phyloP scores from a whole-genome alignment of 2,329 filamentous ascomycete genomes.

The Aspergillus sclerotialis region DNA sequence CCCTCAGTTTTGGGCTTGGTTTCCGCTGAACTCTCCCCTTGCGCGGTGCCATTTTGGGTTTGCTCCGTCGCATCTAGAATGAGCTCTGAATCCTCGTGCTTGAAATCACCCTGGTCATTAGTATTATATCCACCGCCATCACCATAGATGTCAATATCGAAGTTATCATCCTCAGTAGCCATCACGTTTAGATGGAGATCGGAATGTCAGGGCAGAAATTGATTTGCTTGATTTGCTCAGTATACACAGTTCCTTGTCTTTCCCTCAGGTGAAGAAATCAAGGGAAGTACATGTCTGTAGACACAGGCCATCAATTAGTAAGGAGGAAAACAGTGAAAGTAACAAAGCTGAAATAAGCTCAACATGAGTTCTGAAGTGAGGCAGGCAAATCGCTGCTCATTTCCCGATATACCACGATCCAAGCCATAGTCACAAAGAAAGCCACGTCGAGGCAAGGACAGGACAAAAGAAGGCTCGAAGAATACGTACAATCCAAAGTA shows the following conservation, averaged over 20 bases:
- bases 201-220: conserved; percentile 22
- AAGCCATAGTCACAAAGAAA: conserved; percentile 6
- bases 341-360: conserved; percentile 3
- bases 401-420: background rate
- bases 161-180: conserved; percentile 59
- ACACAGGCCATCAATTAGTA: conserved; percentile 33
- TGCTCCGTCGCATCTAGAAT: conserved; percentile 31
- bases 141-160: conserved; percentile 65
- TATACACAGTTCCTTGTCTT: conserved; percentile 32
- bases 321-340: conserved; percentile 12
- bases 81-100: conserved; percentile 34
- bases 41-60: conserved; percentile 17
- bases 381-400: conserved; percentile 1
- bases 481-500: conserved; percentile 37
- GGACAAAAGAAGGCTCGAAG: conserved; percentile 18
- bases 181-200: conserved; percentile 30
- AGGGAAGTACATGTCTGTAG: conserved; percentile 39
- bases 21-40: conserved; percentile 11
- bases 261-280: conserved; percentile 25
- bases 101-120: conserved; percentile 42
- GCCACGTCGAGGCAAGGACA: conserved; percentile 11
- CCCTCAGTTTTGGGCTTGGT: conserved; percentile 19
- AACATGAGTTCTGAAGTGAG: conserved; percentile 4
- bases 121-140: conserved; percentile 46
- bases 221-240: conserved; percentile 30